Evolutionary conservation across 345 rosid genomes (phyloP).

Genomic region (Abelmoschus esculentus): DNA sequence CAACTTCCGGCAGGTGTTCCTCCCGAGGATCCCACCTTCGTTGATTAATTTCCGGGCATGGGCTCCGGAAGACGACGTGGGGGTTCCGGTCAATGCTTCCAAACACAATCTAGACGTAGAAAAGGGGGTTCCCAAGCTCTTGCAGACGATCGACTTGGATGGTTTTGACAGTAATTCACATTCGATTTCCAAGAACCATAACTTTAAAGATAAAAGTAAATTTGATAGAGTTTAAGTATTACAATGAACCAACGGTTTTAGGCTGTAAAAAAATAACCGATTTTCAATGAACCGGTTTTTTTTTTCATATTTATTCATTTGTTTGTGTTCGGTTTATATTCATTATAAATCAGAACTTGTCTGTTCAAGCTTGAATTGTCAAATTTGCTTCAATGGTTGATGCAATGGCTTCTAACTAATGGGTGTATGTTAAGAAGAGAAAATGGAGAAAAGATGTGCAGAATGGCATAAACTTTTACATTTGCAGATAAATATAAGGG

Average conservation of each 20-base stretch:
- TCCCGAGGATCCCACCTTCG: slow-evolving; percentile 52
- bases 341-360: neutral
- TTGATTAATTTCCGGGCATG: slow-evolving; percentile 72
- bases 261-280: neutral
- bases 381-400: no score
- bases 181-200: neutral
- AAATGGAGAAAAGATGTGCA: no score
- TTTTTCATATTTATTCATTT: neutral
- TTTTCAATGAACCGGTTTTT: no score
- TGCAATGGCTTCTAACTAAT: no score
- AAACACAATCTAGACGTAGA: slow-evolving; percentile 42
- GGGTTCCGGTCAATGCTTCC: slow-evolving; percentile 20
- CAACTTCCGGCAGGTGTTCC: slow-evolving; percentile 67
- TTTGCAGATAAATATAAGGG: no score
- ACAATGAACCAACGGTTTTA: neutral
- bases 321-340: neutral
- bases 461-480: no score
- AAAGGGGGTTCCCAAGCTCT: slow-evolving; percentile 36
- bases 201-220: neutral
- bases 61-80: slow-evolving; percentile 28
- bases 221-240: neutral
- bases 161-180: slow-evolving; percentile 21
- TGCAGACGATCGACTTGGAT: slow-evolving; percentile 35
- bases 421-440: no score
- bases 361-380: neutral